Evolutionary conservation across 495 filamentous ascomycete genomes (phyloP).

Genomic region (Penicillium herquei): DNA sequence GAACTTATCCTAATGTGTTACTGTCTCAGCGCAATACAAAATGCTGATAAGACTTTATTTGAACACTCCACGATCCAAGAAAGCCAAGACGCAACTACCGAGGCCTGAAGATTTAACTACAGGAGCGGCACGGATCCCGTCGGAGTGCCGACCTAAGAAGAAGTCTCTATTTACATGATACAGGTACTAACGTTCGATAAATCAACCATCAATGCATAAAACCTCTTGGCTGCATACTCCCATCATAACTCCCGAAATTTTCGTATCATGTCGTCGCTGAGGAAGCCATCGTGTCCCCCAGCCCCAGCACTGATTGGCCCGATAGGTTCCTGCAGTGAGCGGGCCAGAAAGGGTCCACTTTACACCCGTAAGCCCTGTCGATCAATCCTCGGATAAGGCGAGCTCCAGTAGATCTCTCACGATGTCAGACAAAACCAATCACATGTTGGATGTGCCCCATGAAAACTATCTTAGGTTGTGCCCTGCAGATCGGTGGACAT

Average conservation of each 20-base stretch:
- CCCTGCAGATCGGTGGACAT: slow-evolving; percentile 19
- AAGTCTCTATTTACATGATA: neutral
- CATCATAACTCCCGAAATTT: neutral
- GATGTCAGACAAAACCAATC: slow-evolving; percentile 10
- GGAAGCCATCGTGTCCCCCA: slow-evolving; percentile 6
- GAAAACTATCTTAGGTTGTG: neutral
- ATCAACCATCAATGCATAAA: too few relatives aligned
- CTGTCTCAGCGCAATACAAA: too few relatives aligned
- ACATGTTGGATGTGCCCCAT: neutral
- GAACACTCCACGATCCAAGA: too few relatives aligned
- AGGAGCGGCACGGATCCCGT: slow-evolving; percentile 27
- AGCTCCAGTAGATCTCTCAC: slow-evolving; percentile 21
- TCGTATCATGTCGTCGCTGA: neutral
- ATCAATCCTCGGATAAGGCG: neutral
- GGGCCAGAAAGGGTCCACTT: neutral
- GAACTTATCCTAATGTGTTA: too few relatives aligned
- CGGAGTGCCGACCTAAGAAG: slow-evolving; percentile 5
- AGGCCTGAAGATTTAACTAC: too few relatives aligned
- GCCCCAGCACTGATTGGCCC: neutral
- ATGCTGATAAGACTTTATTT: too few relatives aligned
- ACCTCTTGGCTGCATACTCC: too few relatives aligned
- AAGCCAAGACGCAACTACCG: too few relatives aligned
- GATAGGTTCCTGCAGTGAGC: slow-evolving; percentile 3
- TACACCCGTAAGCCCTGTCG: neutral
- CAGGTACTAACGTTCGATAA: too few relatives aligned